Evolutionary conservation across 257 asterid species (phyloP).

Genomic region (Solanum lycopersicoides): DNA sequence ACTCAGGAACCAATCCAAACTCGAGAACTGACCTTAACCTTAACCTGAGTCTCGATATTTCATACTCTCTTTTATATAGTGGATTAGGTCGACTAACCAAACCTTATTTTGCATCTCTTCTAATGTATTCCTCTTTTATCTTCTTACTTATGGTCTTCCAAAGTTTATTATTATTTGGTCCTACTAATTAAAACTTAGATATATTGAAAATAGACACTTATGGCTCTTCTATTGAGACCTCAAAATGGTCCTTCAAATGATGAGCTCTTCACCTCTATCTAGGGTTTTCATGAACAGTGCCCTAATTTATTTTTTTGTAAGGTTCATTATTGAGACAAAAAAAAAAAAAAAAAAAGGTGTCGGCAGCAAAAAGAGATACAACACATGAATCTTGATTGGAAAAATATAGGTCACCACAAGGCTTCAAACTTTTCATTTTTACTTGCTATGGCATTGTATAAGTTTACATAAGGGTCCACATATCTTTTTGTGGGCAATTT

Average conservation of each 20-base stretch:
- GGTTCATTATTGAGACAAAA: neutral
- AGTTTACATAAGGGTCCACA: conserved; percentile 5
- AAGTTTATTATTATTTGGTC: neutral
- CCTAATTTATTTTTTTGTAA: neutral
- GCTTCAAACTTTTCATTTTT: neutral
- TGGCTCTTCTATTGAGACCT: neutral
- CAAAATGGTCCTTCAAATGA: neutral
- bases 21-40: neutral
- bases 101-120: neutral
- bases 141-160: neutral
- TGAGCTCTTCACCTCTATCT: neutral
- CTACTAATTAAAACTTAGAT: neutral
- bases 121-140: neutral
- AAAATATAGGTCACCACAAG: neutral
- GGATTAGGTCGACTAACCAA: neutral
- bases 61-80: neutral
- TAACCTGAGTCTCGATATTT: neutral
- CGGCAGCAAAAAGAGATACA: conserved; percentile 27
- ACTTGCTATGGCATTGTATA: neutral
- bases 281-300: neutral
- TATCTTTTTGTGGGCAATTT: neutral
- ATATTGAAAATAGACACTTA: neutral
- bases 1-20: neutral
- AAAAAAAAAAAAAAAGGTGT: conserved; percentile 21
- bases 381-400: neutral